Base-by-base conservation (phyloP, 208 protist species). In the Angomonas ambiguus region DNA sequence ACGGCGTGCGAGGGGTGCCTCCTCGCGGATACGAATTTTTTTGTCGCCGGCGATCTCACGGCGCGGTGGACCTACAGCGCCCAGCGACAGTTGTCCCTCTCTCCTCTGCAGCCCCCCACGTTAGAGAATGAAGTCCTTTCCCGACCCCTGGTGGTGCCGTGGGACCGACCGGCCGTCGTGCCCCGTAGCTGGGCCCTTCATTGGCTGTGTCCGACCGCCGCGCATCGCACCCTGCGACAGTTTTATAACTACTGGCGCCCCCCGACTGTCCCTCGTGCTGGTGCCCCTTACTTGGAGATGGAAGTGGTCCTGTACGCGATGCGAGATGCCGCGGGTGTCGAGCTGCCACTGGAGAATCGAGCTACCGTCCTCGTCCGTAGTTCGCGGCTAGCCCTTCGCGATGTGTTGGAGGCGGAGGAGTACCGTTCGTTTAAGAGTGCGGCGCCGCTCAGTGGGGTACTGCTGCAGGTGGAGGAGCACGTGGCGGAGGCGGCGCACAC, bases 1-100 rank as follows among this genome's bases (percentile, higher is more conserved):
- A 96, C 91, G 2, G 74, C 86, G 60, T 96, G 91, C 67, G 79
- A 71, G 1, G 91, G 91, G 30, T 96, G 91, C 69, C 75, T 96
- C 22, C 76, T 96, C 53, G 85, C 91, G 10, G 87, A 96, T 76
- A 88, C 82, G 33, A 91, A 83, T 45, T 94, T 92, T 62, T 93
- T 88, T 56, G 79, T 94, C 11, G 87, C 85, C 0, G 87, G 91
- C 18, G 87, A 94, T 51, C 67, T 88, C 22, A 89, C 85, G 0
- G 87, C 77, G 0, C 34, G 82, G 38, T 93, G 90, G 87, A 65
- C 69, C 5, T 27, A 48, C 58, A 62, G 33, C 58, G 2, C 33
- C 18, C 5, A 62, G 58, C 34, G 20, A 22, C 58, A 62, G 32
- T 58, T 64, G 22, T 58, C 61, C 30, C 20, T 25, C 31, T 62